A percentile compares a stretch with the other conserved stretches of the same genome.
phyloP scores from a whole-genome alignment of 345 rosid species.

The Murraya paniculata region DNA sequence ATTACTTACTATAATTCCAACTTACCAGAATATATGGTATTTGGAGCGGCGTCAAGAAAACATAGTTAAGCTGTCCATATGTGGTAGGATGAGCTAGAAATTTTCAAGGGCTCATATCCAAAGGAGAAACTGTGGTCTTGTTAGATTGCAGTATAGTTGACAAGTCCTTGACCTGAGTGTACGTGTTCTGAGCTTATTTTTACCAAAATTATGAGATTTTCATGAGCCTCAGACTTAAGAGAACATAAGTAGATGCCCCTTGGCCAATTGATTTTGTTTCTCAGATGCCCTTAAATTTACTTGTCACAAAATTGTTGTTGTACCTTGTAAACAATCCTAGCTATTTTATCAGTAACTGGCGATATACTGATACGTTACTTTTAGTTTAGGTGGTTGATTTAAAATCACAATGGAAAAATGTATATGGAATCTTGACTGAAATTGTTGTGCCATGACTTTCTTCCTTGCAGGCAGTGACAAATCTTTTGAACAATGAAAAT shows the following conservation, averaged over 20 bases:
- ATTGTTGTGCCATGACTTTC: slow-evolving; percentile 19
- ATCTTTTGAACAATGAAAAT: slow-evolving; percentile 80
- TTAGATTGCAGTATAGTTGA: neutral
- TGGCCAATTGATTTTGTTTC: neutral
- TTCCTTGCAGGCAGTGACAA: slow-evolving; percentile 79
- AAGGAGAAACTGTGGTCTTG: neutral
- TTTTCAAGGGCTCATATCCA: neutral
- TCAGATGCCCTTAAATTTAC: neutral
- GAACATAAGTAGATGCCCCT: neutral
- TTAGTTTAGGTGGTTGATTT: neutral
- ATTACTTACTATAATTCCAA: neutral
- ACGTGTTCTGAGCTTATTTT: neutral
- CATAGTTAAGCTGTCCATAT: neutral
- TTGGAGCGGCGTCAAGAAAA: slow-evolving; percentile 2
- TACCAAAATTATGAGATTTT: neutral
- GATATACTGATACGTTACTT: neutral
- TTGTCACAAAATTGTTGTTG: neutral
- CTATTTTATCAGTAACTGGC: neutral
- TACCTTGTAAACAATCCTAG: neutral
- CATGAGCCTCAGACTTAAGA: neutral
- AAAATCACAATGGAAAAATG: neutral
- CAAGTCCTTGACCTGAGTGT: neutral
- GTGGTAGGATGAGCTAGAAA: neutral
- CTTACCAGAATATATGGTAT: neutral
- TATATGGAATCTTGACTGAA: neutral